These are phyloP conservation scores for Claviceps citrina DNA, from an alignment of 2,329 filamentous ascomycete species.

Conservation along the genomic window DNA sequence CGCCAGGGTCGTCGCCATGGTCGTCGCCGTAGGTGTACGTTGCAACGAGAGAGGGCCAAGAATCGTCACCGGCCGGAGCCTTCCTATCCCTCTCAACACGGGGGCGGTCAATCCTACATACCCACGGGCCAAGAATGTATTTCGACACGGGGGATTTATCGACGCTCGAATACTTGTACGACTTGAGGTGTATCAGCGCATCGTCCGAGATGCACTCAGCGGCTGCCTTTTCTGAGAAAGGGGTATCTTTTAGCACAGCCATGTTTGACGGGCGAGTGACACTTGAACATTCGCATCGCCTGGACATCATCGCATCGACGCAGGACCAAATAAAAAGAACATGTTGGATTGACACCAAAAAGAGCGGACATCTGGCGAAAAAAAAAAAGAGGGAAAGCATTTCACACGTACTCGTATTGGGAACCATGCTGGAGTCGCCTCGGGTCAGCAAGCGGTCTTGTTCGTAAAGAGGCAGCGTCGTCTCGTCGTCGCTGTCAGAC, in stretches of 20 bases:
- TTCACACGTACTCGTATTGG: conserved; percentile 20
- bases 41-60: background rate
- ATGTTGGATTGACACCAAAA: no score
- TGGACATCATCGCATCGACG: no score
- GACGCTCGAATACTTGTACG: conserved; percentile 94
- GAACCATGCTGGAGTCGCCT: conserved; percentile 18
- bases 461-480: conserved; percentile 19
- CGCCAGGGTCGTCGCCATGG: background rate
- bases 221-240: conserved; percentile 34
- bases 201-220: conserved; percentile 76
- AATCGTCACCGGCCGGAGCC: background rate
- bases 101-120: conserved; percentile 33
- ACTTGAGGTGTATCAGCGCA: conserved; percentile 75
- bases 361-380: background rate
- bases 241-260: no score
- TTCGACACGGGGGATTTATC: conserved; percentile 89
- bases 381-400: background rate
- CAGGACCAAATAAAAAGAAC: no score
- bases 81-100: background rate
- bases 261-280: background rate
- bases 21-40: no score
- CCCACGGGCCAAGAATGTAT: conserved; percentile 89
- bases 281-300: no score
- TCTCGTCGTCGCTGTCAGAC: conserved; percentile 17
- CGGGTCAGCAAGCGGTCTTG: conserved; percentile 12